phyloP scores from a whole-genome alignment of 805 yeast genomes.

The Cyberlindnera euphorbiae region DNA sequence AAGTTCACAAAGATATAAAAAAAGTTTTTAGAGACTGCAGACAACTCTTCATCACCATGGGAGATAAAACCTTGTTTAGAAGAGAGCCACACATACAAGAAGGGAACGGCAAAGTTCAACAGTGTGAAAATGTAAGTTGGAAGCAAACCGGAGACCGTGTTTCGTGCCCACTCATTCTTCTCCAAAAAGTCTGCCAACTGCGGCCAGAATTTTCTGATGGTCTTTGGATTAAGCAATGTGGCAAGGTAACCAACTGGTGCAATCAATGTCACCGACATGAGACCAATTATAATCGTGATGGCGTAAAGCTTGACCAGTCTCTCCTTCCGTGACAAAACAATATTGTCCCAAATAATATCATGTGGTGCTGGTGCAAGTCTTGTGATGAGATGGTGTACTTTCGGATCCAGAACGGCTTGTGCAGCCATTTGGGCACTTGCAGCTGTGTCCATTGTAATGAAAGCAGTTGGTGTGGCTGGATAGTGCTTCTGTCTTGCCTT shows the following conservation, averaged over 20 bases:
- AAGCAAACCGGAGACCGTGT: conserved; percentile 77
- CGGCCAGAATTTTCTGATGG: conserved; percentile 81
- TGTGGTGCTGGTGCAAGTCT: conserved; percentile 92
- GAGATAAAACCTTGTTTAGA: conserved; percentile 85
- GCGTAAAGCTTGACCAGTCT: conserved; percentile 58
- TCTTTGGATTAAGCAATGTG: conserved; percentile 69
- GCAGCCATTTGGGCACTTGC: conserved; percentile 97
- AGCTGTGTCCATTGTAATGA: conserved; percentile 90
- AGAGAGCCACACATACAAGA: conserved; percentile 78
- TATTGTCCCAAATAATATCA: conserved; percentile 89
- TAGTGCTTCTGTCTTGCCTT: conserved; percentile 64
- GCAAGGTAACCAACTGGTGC: conserved; percentile 85
- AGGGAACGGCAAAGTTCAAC: conserved; percentile 79
- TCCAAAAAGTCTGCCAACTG: conserved; percentile 63
- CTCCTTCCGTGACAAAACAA: conserved; percentile 73
- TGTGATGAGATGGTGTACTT: conserved; percentile 77
- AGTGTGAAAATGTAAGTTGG: conserved; percentile 90
- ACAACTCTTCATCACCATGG: conserved; percentile 86
- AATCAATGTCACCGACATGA: conserved; percentile 67
- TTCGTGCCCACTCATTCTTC: conserved; percentile 64
- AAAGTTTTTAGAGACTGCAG: conserved; percentile 87
- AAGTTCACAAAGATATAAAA: conserved; percentile 91
- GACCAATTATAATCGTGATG: conserved; percentile 62
- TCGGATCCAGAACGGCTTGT: conserved; percentile 89
- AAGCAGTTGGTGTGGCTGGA: conserved; percentile 85